Conservation (phyloP, 2,329 filamentous ascomycete species). For the Ophiobolus disseminans region DNA sequence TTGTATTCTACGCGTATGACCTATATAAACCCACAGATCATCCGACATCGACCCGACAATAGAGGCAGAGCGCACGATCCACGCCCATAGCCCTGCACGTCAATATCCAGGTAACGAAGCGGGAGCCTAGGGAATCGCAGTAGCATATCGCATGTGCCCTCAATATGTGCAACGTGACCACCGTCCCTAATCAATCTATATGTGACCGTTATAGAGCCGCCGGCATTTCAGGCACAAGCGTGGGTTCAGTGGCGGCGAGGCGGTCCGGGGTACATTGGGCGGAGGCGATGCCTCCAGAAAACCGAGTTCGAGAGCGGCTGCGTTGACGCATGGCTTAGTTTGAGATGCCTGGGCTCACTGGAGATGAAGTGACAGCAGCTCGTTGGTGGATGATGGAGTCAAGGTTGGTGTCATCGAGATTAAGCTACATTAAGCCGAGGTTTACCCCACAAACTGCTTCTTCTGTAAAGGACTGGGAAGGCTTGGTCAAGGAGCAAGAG, state of each 20-base stretch:
- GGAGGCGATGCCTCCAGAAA: not conserved
- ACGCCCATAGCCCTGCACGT: slow-evolving; percentile 17
- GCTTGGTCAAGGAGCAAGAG: no score
- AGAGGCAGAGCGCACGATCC: slow-evolving; percentile 17
- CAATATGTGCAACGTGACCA: slow-evolving; percentile 29
- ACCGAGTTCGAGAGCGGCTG: not conserved
- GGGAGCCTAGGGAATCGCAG: slow-evolving; percentile 14
- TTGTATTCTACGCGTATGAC: not conserved
- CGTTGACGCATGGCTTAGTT: not conserved
- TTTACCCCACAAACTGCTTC: slow-evolving; percentile 8
- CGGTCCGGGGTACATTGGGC: slow-evolving; percentile 39
- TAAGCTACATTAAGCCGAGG: slow-evolving; percentile 17
- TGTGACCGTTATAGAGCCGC: slow-evolving; percentile 39
- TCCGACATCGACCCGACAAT: slow-evolving; percentile 10
- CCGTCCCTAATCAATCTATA: slow-evolving; percentile 43
- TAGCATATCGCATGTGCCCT: slow-evolving; percentile 9
- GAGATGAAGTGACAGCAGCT: not conserved
- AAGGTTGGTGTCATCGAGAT: slow-evolving; percentile 1
- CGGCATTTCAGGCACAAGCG: slow-evolving; percentile 30
- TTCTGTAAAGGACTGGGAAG: not conserved
- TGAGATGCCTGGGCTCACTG: not conserved
- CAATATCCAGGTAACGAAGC: slow-evolving; percentile 32
- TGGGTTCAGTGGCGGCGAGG: slow-evolving; percentile 39
- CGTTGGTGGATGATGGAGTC: not conserved
- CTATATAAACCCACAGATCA: slow-evolving; percentile 28